These are phyloP conservation scores for Cadophora sp. DNA, from an alignment of 2,329 filamentous ascomycete species.

Conservation along the genomic window DNA sequence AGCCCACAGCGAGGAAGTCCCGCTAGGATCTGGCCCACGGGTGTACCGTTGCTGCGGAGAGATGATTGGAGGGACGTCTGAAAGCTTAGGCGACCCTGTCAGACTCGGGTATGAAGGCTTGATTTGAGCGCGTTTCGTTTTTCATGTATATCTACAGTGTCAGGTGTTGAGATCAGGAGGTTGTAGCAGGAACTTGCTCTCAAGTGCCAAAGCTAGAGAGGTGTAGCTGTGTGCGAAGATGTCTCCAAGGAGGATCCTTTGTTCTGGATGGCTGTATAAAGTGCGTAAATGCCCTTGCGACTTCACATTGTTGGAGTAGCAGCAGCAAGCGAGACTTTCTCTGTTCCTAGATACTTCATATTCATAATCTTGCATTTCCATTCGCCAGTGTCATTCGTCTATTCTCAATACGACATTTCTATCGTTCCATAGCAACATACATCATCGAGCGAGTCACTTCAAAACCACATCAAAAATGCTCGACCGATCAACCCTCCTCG, in stretches of 20 bases:
- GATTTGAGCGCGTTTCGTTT: constrained; percentile 4
- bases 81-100: background rate
- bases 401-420: too few relatives aligned
- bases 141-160: background rate
- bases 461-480: constrained; percentile 28
- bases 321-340: constrained; percentile 13
- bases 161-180: background rate
- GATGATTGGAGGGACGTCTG: background rate
- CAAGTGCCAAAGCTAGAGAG: background rate
- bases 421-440: too few relatives aligned
- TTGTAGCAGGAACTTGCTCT: constrained; percentile 6
- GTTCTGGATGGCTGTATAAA: background rate
- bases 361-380: background rate
- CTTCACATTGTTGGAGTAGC: background rate
- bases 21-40: background rate
- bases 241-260: too few relatives aligned
- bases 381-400: too few relatives aligned
- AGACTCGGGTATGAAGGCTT: background rate
- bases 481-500: constrained; percentile 37
- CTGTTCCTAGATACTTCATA: background rate
- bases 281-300: constrained; percentile 5
- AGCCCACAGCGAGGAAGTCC: background rate
- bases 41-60: background rate
- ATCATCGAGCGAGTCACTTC: background rate
- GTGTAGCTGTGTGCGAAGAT: too few relatives aligned